phyloP scores from a whole-genome alignment of 169 alveolate genomes.

The Cytauxzoon felis region DNA sequence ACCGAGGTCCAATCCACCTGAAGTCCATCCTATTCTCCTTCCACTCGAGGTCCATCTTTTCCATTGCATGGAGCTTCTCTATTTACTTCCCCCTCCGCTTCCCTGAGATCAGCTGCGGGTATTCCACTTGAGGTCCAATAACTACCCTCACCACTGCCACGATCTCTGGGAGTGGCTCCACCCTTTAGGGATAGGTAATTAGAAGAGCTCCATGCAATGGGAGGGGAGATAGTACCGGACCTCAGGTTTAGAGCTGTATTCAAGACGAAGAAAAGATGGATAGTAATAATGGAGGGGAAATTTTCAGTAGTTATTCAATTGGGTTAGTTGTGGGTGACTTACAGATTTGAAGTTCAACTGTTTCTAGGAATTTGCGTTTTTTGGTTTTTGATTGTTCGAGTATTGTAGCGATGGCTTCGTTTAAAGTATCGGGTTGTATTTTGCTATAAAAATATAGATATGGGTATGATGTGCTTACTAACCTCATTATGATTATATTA shows the following conservation, averaged over 20 bases:
- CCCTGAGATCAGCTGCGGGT: no score
- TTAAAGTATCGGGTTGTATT: conserved; percentile 77
- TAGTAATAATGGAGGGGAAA: not conserved
- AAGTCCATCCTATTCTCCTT: no score
- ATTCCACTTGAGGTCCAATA: no score
- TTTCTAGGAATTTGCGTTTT: conserved; percentile 95
- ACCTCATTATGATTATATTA: not conserved
- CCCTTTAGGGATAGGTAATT: no score
- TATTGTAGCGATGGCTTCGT: conserved; percentile 89
- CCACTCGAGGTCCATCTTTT: no score
- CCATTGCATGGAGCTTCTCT: no score
- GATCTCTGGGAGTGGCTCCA: no score
- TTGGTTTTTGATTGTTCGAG: conserved; percentile 88
- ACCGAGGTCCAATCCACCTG: not conserved
- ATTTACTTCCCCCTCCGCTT: no score
- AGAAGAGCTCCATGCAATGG: no score
- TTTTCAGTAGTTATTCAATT: not conserved
- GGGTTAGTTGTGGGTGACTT: conserved; percentile 17
- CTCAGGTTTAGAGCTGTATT: no score
- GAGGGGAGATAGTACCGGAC: no score
- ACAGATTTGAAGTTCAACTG: conserved; percentile 97
- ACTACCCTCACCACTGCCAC: no score
- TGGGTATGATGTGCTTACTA: not conserved
- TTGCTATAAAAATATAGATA: conserved; percentile 65
- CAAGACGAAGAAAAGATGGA: not conserved